Percentiles rank a stretch among this genome's conserved stretches.
phyloP scores from a whole-genome alignment of 2,329 filamentous ascomycete species.

The Sclerotinia sclerotiorum region DNA sequence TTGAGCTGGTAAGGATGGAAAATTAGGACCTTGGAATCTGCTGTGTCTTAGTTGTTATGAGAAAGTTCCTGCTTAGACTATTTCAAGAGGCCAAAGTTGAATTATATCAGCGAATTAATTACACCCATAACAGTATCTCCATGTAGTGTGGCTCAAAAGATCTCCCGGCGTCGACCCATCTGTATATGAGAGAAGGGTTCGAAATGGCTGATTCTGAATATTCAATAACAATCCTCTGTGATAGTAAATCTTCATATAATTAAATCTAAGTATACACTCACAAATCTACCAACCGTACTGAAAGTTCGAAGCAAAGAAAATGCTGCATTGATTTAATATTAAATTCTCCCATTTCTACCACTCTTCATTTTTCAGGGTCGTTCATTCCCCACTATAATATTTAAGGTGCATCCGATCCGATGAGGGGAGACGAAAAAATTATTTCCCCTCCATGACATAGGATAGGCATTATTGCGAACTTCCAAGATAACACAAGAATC shows the following conservation, averaged over 20 bases:
- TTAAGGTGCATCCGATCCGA: slow-evolving; percentile 3
- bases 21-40: too few species aligned
- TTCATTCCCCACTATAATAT: slow-evolving; percentile 7
- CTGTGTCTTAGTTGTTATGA: too few species aligned
- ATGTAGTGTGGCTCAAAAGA: neutral
- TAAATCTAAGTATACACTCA: neutral
- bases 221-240: neutral
- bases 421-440: neutral
- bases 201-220: neutral
- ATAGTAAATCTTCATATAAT: neutral
- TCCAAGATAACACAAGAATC: neutral
- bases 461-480: neutral
- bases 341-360: neutral
- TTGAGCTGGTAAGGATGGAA: neutral
- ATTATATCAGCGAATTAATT: neutral
- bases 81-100: neutral
- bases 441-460: slow-evolving; percentile 16
- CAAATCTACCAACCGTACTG: too few species aligned
- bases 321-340: neutral
- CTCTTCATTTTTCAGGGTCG: slow-evolving; percentile 5
- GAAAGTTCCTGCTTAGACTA: too few species aligned
- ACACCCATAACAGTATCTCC: neutral
- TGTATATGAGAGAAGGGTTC: neutral
- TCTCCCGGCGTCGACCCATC: neutral
- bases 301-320: neutral